A percentile compares a stretch with the other conserved stretches of the same genome.
These are phyloP conservation scores for Triticum dicoccoides DNA, from an alignment of 176 grass and related monocot species.

Conservation along the genomic window DNA sequence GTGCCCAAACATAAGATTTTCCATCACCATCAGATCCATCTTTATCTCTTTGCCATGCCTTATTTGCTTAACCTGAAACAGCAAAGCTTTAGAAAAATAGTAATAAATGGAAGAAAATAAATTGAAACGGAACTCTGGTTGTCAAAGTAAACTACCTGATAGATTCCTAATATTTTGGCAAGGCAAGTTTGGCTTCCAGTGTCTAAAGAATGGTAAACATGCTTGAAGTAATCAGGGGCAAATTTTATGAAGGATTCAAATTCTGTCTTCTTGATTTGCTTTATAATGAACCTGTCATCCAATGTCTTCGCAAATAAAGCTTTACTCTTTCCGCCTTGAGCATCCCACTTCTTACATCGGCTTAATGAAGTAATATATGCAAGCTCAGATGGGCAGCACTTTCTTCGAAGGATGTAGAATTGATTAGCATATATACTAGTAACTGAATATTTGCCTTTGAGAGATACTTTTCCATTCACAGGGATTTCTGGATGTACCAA, in stretches of 20 bases:
- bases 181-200: slow-evolving; percentile 88
- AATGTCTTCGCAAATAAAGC: slow-evolving; percentile 88
- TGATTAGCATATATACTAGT: slow-evolving; percentile 59
- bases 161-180: slow-evolving; percentile 91
- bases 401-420: slow-evolving; percentile 75
- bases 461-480: slow-evolving; percentile 52
- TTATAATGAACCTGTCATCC: slow-evolving; percentile 97
- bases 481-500: slow-evolving; percentile 66
- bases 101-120: slow-evolving; percentile 16
- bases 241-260: slow-evolving; percentile 96
- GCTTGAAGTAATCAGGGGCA: slow-evolving; percentile 85
- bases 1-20: slow-evolving; percentile 92
- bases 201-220: slow-evolving; percentile 71
- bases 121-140: slow-evolving; percentile 17
- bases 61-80: slow-evolving; percentile 61
- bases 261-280: slow-evolving; percentile 97
- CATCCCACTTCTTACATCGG: slow-evolving; percentile 97
- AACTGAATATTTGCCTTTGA: slow-evolving; percentile 74
- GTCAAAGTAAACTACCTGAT: slow-evolving; percentile 69
- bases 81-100: slow-evolving; percentile 18
- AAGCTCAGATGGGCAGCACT: slow-evolving; percentile 85
- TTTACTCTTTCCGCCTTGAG: slow-evolving; percentile 93
- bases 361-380: slow-evolving; percentile 78
- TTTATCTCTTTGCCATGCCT: slow-evolving; percentile 80
- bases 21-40: slow-evolving; percentile 97